These are phyloP conservation scores for Gnomoniopsis sp. DNA, from an alignment of 2,329 filamentous ascomycete genomes.

Conservation along the genomic window DNA sequence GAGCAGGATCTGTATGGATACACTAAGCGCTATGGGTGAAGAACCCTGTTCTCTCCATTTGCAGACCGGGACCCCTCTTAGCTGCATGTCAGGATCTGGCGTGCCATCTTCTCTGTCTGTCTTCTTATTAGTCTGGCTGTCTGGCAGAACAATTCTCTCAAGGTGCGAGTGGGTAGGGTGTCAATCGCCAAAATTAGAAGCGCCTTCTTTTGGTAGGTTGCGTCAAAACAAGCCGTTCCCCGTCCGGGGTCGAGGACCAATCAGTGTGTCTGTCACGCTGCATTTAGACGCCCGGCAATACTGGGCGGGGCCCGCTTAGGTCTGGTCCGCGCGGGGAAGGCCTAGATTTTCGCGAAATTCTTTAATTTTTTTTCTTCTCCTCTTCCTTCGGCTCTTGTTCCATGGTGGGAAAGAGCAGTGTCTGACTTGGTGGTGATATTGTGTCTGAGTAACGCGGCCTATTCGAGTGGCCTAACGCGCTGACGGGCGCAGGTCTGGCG, in stretches of 20 bases:
- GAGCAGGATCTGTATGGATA: neutral
- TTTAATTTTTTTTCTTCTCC: neutral
- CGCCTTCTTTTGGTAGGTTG: neutral
- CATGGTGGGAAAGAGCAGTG: neutral
- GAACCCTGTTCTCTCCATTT: neutral
- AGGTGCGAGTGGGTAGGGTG: neutral
- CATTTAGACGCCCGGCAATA: slow-evolving; percentile 27
- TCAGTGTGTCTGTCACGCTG: slow-evolving; percentile 27
- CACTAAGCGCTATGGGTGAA: slow-evolving; percentile 12
- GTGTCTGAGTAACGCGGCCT: neutral
- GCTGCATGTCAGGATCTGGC: neutral
- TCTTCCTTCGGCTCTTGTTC: neutral
- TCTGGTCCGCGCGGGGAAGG: neutral
- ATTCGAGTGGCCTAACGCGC: neutral
- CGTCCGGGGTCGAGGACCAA: slow-evolving; percentile 21
- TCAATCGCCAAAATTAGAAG: neutral
- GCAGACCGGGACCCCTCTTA: neutral
- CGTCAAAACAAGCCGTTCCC: neutral
- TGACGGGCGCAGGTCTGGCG: neutral
- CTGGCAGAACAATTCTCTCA: too few relatives aligned
- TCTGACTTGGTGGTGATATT: neutral
- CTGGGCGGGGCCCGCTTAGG: neutral
- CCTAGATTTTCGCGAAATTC: neutral
- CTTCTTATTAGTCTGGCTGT: neutral
- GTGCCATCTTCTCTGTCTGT: neutral